phyloP scores from a whole-genome alignment of 2,329 filamentous ascomycete genomes.

The Stemphylium lycopersici region DNA sequence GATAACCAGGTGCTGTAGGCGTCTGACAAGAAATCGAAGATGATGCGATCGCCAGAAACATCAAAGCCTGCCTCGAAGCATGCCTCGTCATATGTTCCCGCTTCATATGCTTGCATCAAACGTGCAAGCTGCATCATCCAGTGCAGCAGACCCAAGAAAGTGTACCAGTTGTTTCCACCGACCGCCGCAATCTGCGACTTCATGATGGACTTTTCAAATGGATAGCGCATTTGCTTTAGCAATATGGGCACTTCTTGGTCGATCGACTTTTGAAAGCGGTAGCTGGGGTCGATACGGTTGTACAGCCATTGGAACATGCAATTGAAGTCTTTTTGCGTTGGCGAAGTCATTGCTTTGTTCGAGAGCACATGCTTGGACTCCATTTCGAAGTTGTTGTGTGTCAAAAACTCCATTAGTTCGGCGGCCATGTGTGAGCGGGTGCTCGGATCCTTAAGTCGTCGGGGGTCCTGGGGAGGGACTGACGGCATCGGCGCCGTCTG shows the following conservation, averaged over 20 bases:
- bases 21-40: slow-evolving; percentile 87
- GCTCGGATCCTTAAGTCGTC: slow-evolving; percentile 79
- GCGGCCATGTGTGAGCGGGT: slow-evolving; percentile 85
- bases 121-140: slow-evolving; percentile 99
- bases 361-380: slow-evolving; percentile 96
- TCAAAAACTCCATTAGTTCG: slow-evolving; percentile 89
- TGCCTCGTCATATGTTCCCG: slow-evolving; percentile 84
- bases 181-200: slow-evolving; percentile 96
- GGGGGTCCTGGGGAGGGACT: slow-evolving; percentile 83
- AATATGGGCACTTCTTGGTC: slow-evolving; percentile 94
- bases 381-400: slow-evolving; percentile 94
- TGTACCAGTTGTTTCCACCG: slow-evolving; percentile 95
- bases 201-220: slow-evolving; percentile 92
- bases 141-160: slow-evolving; percentile 89
- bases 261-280: slow-evolving; percentile 91
- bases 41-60: slow-evolving; percentile 86
- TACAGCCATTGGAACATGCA: slow-evolving; percentile 98
- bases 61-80: slow-evolving; percentile 88
- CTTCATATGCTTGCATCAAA: slow-evolving; percentile 85
- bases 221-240: slow-evolving; percentile 91
- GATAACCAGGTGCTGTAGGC: slow-evolving; percentile 94
- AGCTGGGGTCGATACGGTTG: slow-evolving; percentile 90
- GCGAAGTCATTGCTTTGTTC: slow-evolving; percentile 87
- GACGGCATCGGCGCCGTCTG: slow-evolving; percentile 82
- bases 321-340: slow-evolving; percentile 98